phyloP scores from a whole-genome alignment of 208 protist genomes.

The Naegleria gruberi region DNA sequence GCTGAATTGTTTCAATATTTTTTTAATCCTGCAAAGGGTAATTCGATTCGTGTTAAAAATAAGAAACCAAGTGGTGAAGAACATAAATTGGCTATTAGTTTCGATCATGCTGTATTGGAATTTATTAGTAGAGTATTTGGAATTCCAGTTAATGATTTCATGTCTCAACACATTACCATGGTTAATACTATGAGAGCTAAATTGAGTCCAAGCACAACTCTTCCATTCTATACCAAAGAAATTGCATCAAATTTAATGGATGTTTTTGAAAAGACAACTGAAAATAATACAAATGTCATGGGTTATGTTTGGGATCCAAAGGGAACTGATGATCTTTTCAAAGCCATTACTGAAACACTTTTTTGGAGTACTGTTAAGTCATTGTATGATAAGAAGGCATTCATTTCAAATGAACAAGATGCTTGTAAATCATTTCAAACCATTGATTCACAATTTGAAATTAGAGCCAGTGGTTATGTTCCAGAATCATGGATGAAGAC shows the following conservation, averaged over 20 bases:
- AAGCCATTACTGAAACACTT: background rate
- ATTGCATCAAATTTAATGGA: background rate
- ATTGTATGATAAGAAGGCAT: background rate
- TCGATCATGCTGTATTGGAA: conserved; percentile 8
- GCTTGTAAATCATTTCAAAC: background rate
- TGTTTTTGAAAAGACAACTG: background rate
- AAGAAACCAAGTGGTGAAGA: background rate
- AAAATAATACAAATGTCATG: background rate
- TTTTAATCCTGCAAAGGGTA: background rate
- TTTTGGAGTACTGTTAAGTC: background rate
- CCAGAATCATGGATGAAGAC: background rate
- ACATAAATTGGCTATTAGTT: background rate
- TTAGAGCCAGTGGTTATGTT: background rate
- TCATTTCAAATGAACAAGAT: background rate
- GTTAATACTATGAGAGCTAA: background rate
- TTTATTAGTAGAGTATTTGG: conserved; percentile 6
- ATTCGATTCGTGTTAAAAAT: background rate
- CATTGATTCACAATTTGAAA: background rate
- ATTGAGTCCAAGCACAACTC: background rate
- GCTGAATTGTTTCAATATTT: background rate
- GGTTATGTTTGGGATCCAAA: background rate
- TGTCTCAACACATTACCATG: background rate
- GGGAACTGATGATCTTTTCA: background rate
- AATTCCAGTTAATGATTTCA: background rate
- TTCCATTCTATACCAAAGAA: background rate